Base-by-base conservation (phyloP, 768 basidiomycete species). In the Kockovaella imperatae region DNA sequence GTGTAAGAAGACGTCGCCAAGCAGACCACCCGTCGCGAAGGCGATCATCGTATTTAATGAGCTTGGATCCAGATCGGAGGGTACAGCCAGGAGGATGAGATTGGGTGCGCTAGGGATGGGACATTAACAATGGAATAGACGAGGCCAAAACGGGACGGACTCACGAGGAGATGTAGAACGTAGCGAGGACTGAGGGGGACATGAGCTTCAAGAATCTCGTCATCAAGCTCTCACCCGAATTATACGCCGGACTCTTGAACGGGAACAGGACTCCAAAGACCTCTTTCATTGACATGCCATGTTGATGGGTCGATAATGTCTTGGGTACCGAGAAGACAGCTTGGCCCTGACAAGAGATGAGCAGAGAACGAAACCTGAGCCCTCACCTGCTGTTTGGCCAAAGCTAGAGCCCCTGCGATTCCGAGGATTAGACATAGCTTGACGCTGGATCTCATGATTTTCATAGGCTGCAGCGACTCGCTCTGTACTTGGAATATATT, bases 111-210 rank as follows among this genome's bases (percentile, higher is more conserved):
- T 90, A 38, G 49, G 54, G 3, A 34, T 3, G 14, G 38, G 6
- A 11, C 3, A 26, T 43, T 35, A 49, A 54, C 52, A 57, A 50
- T 47, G 49, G 53, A 51, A 49, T 38, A 49, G 34, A 20, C 35
- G 32, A 47, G 23, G 42, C 34, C 42, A 44, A 46, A 40, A 15
- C 35, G 34, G 35, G n/a, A 4, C 11, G 23, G 41, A 79, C 86
- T 65, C 69, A 90, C 88, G 87, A 91, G 77, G 86, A 89, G 73
- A 91, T 91, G 75, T 91, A 91, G 76, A 91, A 89, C 17, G 89
- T 91, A 53, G 86, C 89, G 24, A 91, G 76, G 47, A 95, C 80
- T 79, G 56, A 13, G 7, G 4, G 21, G 35, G 31, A 20, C 8
- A 24, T 14, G 29, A 5, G 29, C 20, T 13, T 21, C n/a, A 13